Evolutionary conservation across 306 rosid genomes (phyloP), one percentile per base, ranked within the genome.

Genomic region (Pterocarpus santalinus): DNA sequence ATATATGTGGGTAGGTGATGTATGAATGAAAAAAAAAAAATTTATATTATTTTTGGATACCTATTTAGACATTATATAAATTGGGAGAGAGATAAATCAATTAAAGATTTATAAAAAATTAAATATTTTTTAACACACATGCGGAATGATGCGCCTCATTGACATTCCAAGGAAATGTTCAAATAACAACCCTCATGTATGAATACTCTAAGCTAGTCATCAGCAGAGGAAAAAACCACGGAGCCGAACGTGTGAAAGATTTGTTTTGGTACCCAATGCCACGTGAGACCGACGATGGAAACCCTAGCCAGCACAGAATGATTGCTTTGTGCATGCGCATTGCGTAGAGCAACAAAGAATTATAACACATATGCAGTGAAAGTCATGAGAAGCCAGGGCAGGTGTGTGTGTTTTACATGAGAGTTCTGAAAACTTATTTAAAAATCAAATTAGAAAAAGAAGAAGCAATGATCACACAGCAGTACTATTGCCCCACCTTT

Each of bases 251-350:
- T 69, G 82, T 65, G 62, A n/a, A 6, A 34, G 46, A 69, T 57
- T 79, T 79, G 62, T 57, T 68, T 69, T 78, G 60, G 68, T 43
- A 39, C 16, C 9, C 0, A 84, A 68, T 70, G 38, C 35, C 47
- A 68, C 60, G 82, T 46, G 82, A 38, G 71, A 69, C 43, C 41
- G 68, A 76, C 0, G 73, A 82, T 72, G 79, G 76, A 86, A 86
- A 79, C 85, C 87, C 83, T 85, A 85, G 72, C 74, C 32, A 58
- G 52, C 79, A 72, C 34, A 80, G 52, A 89, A 91, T 91, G 91
- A 91, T 89, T 87, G 83, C 85, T 75, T 75, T 81, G 79, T 76
- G 92, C 94, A 91, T 85, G 94, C 94, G 92, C 91, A 80, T 76
- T 76, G 78, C 14, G 56, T 38, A 83, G 22, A 68, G 57, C 78